Evolutionary conservation across 129 eudicot genomes (phyloP), one percentile per base, ranked within the genome.

Genomic region (Chrysanthemum lavandulifolium): DNA sequence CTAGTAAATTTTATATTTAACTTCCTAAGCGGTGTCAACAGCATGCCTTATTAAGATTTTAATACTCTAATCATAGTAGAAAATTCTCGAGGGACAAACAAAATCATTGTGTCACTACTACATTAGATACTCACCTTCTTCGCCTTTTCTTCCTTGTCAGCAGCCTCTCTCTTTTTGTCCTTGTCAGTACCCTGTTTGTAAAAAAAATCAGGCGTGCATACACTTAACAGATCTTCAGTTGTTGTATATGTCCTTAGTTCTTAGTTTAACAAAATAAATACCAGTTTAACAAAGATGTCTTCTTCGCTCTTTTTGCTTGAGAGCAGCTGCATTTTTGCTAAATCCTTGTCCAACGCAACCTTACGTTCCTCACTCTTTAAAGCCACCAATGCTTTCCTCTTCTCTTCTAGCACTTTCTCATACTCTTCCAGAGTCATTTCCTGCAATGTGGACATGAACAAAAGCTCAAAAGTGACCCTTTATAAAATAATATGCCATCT

Each of bases 371-470:
- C 89, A 31, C 83, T 25, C 76, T 87, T 93, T 25, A 76, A 72
- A 2, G 89, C 69, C 15, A 73, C 56, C 84, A 93, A 76, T 0
- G 90, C 89, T 68, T 84, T 93, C 70, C 98, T 87, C 83, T 89
- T 93, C 86, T 93, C 98, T 73, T 89, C 96, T 7, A 78, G 84
- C 15, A 93, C 86, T 71, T 87, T 93, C 86, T 93, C 92, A 50
- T 93, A 93, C 82, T 93, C 98, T 78, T 89, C 98, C 61, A 93
- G 72, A 3, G 98, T 93, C 96, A 93, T 89, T 80, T 87, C 88
- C 98, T 92, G 69, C 16, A 5, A 56, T 10, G n/a, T 25, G 3
- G 13, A 19, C 48, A 61, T 5, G 61, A 61, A 60, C 50, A 12
- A 55, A 31, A 55, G 13, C 64, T 15, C 21, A 18, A 69, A 10